Conservation (phyloP, 179 eudicot species). For the Gypsophila paniculata region DNA sequence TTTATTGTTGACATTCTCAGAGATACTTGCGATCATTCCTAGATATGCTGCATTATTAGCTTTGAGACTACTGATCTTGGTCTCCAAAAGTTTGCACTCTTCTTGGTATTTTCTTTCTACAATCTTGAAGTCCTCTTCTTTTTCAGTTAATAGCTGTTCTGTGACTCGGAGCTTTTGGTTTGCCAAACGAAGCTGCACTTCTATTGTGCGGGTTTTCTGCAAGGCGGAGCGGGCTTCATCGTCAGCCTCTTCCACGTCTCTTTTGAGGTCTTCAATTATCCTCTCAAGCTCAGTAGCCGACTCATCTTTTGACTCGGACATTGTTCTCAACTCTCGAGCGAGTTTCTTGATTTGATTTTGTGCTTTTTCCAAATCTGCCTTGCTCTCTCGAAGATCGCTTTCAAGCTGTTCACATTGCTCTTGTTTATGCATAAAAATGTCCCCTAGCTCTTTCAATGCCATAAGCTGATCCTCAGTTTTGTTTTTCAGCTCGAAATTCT, state of each 20-base stretch:
- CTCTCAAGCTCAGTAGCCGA: slow-evolving; percentile 35
- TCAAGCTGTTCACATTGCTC: slow-evolving; percentile 31
- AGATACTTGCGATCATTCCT: slow-evolving; percentile 36
- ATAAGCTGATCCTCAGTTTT: slow-evolving; percentile 19
- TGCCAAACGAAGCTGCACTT: slow-evolving; percentile 42
- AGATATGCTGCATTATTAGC: slow-evolving; percentile 46
- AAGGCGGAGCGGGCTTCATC: slow-evolving; percentile 32
- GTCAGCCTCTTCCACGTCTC: slow-evolving; percentile 36
- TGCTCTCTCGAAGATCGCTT: slow-evolving; percentile 5
- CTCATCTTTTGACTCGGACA: slow-evolving; percentile 44
- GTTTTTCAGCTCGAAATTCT: slow-evolving; percentile 31
- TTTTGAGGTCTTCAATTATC: slow-evolving; percentile 35
- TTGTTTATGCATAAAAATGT: slow-evolving; percentile 17
- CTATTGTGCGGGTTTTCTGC: slow-evolving; percentile 38
- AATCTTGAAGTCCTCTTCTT: slow-evolving; percentile 30
- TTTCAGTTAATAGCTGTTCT: slow-evolving; percentile 37
- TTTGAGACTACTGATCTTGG: slow-evolving; percentile 33
- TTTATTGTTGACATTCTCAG: slow-evolving; percentile 43
- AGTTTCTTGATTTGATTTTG: slow-evolving; percentile 39
- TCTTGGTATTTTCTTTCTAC: slow-evolving; percentile 42
- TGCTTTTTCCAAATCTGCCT: slow-evolving; percentile 28
- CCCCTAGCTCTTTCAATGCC: slow-evolving; percentile 23
- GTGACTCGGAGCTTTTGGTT: slow-evolving; percentile 44
- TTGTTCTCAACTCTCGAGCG: slow-evolving; percentile 24
- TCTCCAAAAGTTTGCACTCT: slow-evolving; percentile 48